Conservation (phyloP, 1,284 basidiomycete species). For the Sanghuangporus baumii region DNA sequence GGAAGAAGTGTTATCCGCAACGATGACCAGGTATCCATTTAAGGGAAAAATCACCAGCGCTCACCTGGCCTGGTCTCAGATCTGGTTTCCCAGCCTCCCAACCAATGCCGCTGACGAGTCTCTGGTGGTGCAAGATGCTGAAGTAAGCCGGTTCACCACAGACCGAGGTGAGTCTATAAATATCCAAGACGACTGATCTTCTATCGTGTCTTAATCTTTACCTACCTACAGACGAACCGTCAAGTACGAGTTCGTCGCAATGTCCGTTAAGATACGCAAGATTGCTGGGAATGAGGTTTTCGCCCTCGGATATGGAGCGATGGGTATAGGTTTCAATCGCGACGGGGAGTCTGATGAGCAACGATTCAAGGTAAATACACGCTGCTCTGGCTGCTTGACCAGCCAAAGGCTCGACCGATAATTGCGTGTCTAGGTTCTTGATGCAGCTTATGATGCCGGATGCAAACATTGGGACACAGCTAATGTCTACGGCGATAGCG, state of each 20-base stretch:
- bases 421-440: slow-evolving; percentile 29
- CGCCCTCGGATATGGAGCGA: slow-evolving; percentile 17
- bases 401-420: neutral
- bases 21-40: no score
- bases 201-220: no score
- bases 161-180: no score
- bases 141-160: no score
- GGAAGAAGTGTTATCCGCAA: no score
- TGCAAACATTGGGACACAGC: slow-evolving; percentile 41
- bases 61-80: no score
- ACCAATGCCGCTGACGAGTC: no score
- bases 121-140: no score
- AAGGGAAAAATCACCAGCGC: no score
- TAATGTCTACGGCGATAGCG: slow-evolving; percentile 38
- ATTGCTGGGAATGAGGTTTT: slow-evolving; percentile 16
- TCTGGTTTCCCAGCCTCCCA: no score
- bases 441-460: slow-evolving; percentile 33
- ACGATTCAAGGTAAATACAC: slow-evolving; percentile 19
- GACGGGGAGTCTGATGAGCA: slow-evolving; percentile 20
- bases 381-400: neutral
- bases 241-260: neutral
- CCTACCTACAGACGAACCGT: no score
- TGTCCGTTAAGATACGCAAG: slow-evolving; percentile 14
- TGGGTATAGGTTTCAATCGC: slow-evolving; percentile 17
- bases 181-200: no score